Conservation (phyloP, 208 protist genomes). For the Zelonia costaricensis region DNA sequence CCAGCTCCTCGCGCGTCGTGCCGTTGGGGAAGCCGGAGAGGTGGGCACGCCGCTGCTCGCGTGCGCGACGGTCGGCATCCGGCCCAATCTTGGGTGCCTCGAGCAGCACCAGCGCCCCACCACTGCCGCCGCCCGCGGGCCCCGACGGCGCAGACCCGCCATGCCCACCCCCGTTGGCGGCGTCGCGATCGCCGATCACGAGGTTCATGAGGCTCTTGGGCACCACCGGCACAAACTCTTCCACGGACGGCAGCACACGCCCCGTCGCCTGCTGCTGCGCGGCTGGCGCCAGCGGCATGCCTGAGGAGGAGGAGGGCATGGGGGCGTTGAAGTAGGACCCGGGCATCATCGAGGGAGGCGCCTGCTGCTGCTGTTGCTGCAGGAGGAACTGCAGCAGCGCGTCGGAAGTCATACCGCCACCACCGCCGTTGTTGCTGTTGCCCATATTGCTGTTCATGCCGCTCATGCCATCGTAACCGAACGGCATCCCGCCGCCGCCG, state of each 20-base stretch:
- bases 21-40: constrained; percentile 67
- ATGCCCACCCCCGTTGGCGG: constrained; percentile 2
- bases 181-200: constrained; percentile 7
- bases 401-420: constrained; percentile 14
- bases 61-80: constrained; percentile 55
- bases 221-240: constrained; percentile 66
- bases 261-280: background rate
- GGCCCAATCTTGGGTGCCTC: constrained; percentile 74
- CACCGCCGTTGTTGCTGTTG: constrained; percentile 3
- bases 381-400: constrained; percentile 30
- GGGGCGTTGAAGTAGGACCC: background rate
- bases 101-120: constrained; percentile 42
- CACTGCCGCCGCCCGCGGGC: background rate
- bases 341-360: background rate
- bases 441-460: background rate
- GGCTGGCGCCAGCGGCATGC: background rate
- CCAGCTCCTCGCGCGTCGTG: constrained; percentile 64
- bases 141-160: background rate
- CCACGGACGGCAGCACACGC: constrained; percentile 58
- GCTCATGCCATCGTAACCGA: background rate
- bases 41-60: constrained; percentile 81
- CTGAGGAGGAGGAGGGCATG: background rate
- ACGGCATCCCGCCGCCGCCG: constrained; percentile 7
- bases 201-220: constrained; percentile 39
- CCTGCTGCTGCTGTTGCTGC: constrained; percentile 20